Evolutionary conservation across 805 yeast species (phyloP).

Genomic region (Metschnikowia lachancei): DNA sequence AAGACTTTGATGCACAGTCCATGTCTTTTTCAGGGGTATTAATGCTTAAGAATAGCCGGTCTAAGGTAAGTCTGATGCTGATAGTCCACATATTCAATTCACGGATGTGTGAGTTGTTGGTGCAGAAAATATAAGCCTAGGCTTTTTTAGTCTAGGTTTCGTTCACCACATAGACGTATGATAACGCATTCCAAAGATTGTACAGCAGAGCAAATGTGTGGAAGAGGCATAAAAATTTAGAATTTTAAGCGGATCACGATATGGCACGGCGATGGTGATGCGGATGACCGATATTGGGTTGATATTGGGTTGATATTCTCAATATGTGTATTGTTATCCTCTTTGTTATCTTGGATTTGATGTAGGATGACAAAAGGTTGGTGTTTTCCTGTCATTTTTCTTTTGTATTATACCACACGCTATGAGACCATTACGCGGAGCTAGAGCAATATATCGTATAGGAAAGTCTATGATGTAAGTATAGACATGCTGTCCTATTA

Average conservation of each 20-base stretch:
- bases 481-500: slow-evolving; percentile 61
- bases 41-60: too few species aligned
- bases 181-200: slow-evolving; percentile 77
- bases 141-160: slow-evolving; percentile 33
- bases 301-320: slow-evolving; percentile 15
- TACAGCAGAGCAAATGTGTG: slow-evolving; percentile 68
- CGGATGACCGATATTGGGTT: slow-evolving; percentile 45
- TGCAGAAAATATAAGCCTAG: slow-evolving; percentile 42
- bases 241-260: slow-evolving; percentile 77
- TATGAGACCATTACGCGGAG: slow-evolving; percentile 59
- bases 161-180: slow-evolving; percentile 62
- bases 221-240: slow-evolving; percentile 73
- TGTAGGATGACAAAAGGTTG: slow-evolving; percentile 74
- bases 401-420: slow-evolving; percentile 80
- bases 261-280: slow-evolving; percentile 76
- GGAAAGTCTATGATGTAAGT: slow-evolving; percentile 70
- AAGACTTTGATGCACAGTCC: too few species aligned
- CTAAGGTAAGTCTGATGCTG: too few species aligned
- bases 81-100: too few species aligned
- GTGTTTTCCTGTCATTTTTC: slow-evolving; percentile 65
- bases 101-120: too few species aligned
- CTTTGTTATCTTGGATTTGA: slow-evolving; percentile 22
- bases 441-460: slow-evolving; percentile 72
- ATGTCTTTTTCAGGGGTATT: too few species aligned
- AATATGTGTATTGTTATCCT: not conserved